Base-by-base conservation (phyloP, 1,284 basidiomycete species). In the Ganoderma resinaceum region DNA sequence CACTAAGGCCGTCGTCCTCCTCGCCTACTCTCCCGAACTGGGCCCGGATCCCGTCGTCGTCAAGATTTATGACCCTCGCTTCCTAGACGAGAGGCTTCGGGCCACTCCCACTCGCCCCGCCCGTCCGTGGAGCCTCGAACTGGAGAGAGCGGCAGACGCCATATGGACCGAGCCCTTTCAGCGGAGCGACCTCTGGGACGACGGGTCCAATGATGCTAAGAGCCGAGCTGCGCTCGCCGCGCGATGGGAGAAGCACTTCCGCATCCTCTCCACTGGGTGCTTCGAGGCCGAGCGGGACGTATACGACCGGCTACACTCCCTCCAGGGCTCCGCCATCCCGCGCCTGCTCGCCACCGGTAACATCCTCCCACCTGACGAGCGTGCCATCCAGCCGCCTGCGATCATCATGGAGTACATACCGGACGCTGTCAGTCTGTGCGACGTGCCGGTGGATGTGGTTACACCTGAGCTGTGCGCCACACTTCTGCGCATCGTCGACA, bases 61-160 rank as follows among this genome's bases (percentile, higher is more conserved):
- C 52, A 70, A 67, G 38, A 63, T 67, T 20, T 67, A 38, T 49
- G 69, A 70, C 60, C 63, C 66, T 2, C 69, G 69, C 9, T 70
- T 63, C 38, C 23, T 60, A 0, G 61, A 67, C 49, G 62, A 63
- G 23, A 42, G 65, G 31, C 26, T 53, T 4, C 20, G 3, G 6
- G 52, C 42, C 4, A 3, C 2, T 31, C 29, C 26, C 0, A 31
- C 1, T 16, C 31, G 1, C 52, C 29, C 52, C 11, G 16, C 52
- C 26, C 29, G 52, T 53, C 66, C 63, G 7, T 70, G 69, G 69
- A 61, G 43, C 16, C 42, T 61, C 42, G 63, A 38, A n/a, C 12
- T n/a, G 3, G 60, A 66, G 35, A 29, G 23, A 23, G 65, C 65
- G 1, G 65, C 65, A 1, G 49, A 46, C 14, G 52, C 65, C 2